phyloP scores from a whole-genome alignment of 73 alveolate species.

The Breviolum minutum region DNA sequence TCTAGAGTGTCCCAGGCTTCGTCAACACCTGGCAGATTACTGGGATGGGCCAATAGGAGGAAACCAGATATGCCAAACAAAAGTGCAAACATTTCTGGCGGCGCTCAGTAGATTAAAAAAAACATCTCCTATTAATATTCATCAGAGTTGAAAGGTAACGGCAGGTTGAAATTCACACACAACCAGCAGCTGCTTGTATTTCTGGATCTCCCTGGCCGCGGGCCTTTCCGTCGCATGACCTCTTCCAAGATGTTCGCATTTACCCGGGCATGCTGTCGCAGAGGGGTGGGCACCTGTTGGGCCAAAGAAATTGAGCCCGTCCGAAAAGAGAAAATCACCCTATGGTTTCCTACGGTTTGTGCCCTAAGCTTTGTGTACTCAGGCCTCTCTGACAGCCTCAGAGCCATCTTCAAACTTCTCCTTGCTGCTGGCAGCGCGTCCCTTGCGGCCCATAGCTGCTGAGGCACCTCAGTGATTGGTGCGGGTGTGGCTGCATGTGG shows the following conservation, averaged over 20 bases:
- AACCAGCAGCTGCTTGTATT: too few relatives aligned
- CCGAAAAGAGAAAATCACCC: not conserved
- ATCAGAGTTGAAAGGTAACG: not conserved
- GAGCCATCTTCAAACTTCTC: conserved; percentile 41
- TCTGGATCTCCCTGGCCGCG: not conserved
- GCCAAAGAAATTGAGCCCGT: not conserved
- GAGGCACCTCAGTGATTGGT: not conserved
- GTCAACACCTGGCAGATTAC: conserved; percentile 44
- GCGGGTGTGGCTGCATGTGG: not conserved
- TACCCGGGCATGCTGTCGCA: conserved; percentile 34
- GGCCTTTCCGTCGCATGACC: conserved; percentile 91
- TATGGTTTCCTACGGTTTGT: not conserved
- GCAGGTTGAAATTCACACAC: not conserved
- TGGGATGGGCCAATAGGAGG: too few relatives aligned
- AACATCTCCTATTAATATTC: too few relatives aligned
- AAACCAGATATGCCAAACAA: too few relatives aligned
- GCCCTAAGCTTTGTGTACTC: not conserved
- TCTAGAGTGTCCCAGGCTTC: conserved; percentile 93
- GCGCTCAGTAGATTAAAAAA: too few relatives aligned
- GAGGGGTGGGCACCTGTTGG: conserved; percentile 66
- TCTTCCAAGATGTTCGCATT: conserved; percentile 75
- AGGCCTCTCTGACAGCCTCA: conserved; percentile 16
- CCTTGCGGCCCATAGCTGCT: conserved; percentile 70
- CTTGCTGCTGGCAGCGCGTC: conserved; percentile 66
- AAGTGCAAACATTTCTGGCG: too few relatives aligned